A percentile compares a stretch with the other conserved stretches of the same genome.
Conservation (phyloP, 192 early-diverging fungal genomes). For the Lobosporangium transversale region DNA sequence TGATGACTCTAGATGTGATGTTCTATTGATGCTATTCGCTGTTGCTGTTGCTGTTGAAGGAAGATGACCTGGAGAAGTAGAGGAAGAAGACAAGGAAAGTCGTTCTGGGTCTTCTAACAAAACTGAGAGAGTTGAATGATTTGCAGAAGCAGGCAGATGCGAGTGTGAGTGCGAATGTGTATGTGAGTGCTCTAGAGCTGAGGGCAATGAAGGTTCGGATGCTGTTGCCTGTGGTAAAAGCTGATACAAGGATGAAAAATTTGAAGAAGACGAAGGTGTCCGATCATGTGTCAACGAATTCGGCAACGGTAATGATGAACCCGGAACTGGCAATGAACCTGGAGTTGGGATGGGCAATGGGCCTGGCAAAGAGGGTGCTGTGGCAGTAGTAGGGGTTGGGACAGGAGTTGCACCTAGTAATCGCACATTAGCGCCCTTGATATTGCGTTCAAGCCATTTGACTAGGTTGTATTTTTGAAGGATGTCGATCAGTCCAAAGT, state of each 20-base stretch:
- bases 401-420: constrained; percentile 20
- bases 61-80: too few species aligned
- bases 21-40: too few species aligned
- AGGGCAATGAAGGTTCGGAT: constrained; percentile 27
- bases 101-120: too few species aligned
- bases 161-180: neutral
- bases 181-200: constrained; percentile 5
- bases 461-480: constrained; percentile 44
- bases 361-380: constrained; percentile 12
- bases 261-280: constrained; percentile 16
- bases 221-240: constrained; percentile 29
- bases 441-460: constrained; percentile 39
- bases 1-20: too few species aligned
- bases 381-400: neutral
- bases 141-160: constrained; percentile 1
- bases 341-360: too few species aligned
- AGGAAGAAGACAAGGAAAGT: too few species aligned
- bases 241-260: constrained; percentile 36
- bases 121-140: neutral
- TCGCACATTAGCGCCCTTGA: constrained; percentile 44
- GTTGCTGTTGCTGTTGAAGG: too few species aligned
- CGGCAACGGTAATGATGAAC: too few species aligned
- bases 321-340: too few species aligned
- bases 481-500: constrained; percentile 50
- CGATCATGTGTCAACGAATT: too few species aligned